A percentile compares a stretch with the other conserved stretches of the same genome.
Evolutionary conservation across 139 green algal species (phyloP).

Genomic region (Micractinium sp.): DNA sequence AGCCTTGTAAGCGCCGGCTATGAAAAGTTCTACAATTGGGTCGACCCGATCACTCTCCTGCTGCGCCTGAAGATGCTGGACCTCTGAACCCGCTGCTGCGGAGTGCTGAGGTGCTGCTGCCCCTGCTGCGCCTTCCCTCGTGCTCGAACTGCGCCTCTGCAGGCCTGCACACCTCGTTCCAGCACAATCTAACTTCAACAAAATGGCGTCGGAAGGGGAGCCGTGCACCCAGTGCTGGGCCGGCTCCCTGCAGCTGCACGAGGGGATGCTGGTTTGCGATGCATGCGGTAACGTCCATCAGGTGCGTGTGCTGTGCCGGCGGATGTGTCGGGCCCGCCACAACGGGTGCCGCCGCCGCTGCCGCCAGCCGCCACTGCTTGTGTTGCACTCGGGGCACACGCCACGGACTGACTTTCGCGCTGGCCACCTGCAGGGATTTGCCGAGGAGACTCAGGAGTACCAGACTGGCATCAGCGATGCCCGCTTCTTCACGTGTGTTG

Average conservation of each 20-base stretch:
- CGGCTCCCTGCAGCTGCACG: conserved; percentile 34
- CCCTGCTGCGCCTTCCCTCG: too few relatives aligned
- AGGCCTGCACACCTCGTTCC: too few relatives aligned
- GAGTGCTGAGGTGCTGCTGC: too few relatives aligned
- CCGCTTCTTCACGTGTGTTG: conserved; percentile 23
- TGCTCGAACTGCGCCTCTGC: not conserved
- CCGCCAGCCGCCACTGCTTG: not conserved
- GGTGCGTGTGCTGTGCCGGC: not conserved
- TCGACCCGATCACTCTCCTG: too few relatives aligned
- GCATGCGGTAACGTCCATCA: conserved; percentile 43
- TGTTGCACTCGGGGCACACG: not conserved
- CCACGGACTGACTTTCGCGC: not conserved
- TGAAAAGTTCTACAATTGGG: too few relatives aligned
- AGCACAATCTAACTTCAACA: too few relatives aligned
- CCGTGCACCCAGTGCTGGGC: conserved; percentile 39
- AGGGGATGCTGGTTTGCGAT: conserved; percentile 53
- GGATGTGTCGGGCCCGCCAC: not conserved
- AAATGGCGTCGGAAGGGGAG: not conserved
- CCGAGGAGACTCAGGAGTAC: conserved; percentile 49
- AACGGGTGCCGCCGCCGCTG: not conserved
- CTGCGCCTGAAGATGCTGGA: too few relatives aligned
- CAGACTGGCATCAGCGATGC: conserved; percentile 41
- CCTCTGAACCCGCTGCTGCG: too few relatives aligned
- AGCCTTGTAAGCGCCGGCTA: too few relatives aligned
- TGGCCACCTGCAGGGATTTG: conserved; percentile 33